Base-by-base conservation (phyloP, 805 yeast species). In the Yamadazyma takamatsuzukensis region DNA sequence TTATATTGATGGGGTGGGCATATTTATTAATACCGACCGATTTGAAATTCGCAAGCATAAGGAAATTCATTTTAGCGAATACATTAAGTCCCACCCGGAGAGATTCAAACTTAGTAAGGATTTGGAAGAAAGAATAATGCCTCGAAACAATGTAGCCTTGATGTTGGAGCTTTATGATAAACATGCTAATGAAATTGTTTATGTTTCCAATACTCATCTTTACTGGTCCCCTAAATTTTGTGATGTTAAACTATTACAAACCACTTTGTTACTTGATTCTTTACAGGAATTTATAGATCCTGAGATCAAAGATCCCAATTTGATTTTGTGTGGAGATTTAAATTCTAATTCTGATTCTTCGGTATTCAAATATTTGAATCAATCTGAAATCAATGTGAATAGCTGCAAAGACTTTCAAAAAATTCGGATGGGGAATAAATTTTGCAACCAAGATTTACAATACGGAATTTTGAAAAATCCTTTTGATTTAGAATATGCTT, bases 1-100 rank as follows among this genome's bases (percentile, higher is more conserved):
- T 57, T 84, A 83, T 50, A 98, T 93, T 29, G 99, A 93, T 58
- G 99, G 99, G 9, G 90, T 98, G 71, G 97, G 96, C n/a, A 79
- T 89, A 1, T 90, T 90, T 54, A 93, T 72, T 67, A 82, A 76
- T 48, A 65, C 75, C 21, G 60, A 70, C 29, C 78, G 81, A 52
- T 87, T 90, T 59, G 72, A 75, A 37, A 65, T 89, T 40, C 47
- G 82, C 25, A 88, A 78, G 46, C 79, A 81, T 50, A 81, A 78
- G 40, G 68, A 77, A 23, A 70, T 90, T 37, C 98, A 93, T 58
- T 93, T 83, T 61, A 83, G 88, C 48, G 70, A 82, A 41, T 78
- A 79, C 33, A 83, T 86, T 56, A 77, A 82, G 78, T n/a, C n/a
- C n/a, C 78, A 80, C 30, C 80, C 82, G 37, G 90, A 85, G 32